Conservation (phyloP, 768 basidiomycete genomes). For the Suillus occidentalis region DNA sequence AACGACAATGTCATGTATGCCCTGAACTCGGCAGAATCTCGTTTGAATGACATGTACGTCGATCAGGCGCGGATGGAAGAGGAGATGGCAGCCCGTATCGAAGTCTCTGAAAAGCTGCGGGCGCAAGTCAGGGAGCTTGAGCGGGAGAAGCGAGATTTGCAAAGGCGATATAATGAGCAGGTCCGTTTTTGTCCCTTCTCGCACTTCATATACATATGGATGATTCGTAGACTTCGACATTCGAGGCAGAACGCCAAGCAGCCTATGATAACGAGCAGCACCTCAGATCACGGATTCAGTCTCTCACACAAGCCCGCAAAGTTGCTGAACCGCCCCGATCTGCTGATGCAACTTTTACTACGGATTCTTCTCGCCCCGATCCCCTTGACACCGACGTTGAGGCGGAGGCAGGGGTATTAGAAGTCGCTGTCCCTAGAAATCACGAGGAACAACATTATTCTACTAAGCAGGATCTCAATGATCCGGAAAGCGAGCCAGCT, state of each 20-base stretch:
- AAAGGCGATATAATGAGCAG: slow-evolving; percentile 87
- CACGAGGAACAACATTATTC: slow-evolving; percentile 21
- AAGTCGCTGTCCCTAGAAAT: slow-evolving; percentile 30
- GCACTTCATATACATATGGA: slow-evolving; percentile 15
- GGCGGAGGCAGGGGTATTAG: slow-evolving; percentile 41
- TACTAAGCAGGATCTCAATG: slow-evolving; percentile 50
- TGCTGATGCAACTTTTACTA: slow-evolving; percentile 21
- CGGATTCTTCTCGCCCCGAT: slow-evolving; percentile 6
- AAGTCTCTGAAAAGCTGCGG: slow-evolving; percentile 80
- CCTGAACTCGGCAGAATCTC: slow-evolving; percentile 66
- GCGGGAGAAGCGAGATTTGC: slow-evolving; percentile 82
- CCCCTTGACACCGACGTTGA: slow-evolving; percentile 35
- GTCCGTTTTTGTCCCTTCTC: slow-evolving; percentile 36
- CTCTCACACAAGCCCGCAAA: slow-evolving; percentile 67
- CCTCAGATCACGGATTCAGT: slow-evolving; percentile 86
- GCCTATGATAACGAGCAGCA: slow-evolving; percentile 95
- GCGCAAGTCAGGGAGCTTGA: slow-evolving; percentile 82
- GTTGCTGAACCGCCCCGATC: slow-evolving; percentile 42
- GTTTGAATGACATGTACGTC: slow-evolving; percentile 75
- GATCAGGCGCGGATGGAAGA: slow-evolving; percentile 82
- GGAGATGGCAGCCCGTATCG: slow-evolving; percentile 78
- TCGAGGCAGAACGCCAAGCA: slow-evolving; percentile 89
- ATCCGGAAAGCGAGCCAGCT: slow-evolving; percentile 74
- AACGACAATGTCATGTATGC: slow-evolving; percentile 65
- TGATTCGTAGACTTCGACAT: slow-evolving; percentile 65